Evolutionary conservation across 176 grass and related monocot species (phyloP), one percentile per base, ranked within the genome.

Genomic region (Ananas comosus): DNA sequence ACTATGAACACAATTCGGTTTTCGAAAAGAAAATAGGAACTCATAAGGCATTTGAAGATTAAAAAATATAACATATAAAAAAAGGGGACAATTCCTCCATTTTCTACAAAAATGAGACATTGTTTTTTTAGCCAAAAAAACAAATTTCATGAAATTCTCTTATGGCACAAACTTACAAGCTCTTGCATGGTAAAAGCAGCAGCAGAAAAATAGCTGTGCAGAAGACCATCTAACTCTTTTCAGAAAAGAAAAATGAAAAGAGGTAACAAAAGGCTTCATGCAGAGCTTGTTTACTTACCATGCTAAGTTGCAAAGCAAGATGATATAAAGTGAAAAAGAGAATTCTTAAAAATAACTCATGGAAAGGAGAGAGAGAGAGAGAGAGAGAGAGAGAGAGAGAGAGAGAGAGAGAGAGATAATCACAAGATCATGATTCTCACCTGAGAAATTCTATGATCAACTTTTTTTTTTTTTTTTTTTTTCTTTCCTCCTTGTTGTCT

Each of bases 401-500:
- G 29, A 33, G 29, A 33, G 29, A 21, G 56, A 59, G 10, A 22
- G 56, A 61, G 56, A 61, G 56, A 61, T 10, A 10, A 22, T 22
- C 17, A 22, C 21, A 61, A 10, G 13, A 61, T 16, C 21, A 18
- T 61, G 16, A 61, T 19, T 61, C 56, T 18, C 56, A 16, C 21
- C 17, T 9, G 17, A 61, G 56, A 61, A 19, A 61, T 22, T 61
- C 56, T 61, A 21, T 10, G 56, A 61, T 61, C 8, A 61, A 42
- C 33, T 42, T 42, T n/a, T 7, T 18, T 0, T 61, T 9, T 61
- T 1, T 19, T 61, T 4, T 13, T 22, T 69, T 64, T 14, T 59
- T 53, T 48, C 49, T 23, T 63, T 56, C 65, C 74, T 81, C 82
- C 11, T 17, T 18, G 14, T 18, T n/a, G 12, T 4, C 66, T 42